Evolutionary conservation across 495 filamentous ascomycete species (phyloP).

Genomic region (Neurospora discreta): DNA sequence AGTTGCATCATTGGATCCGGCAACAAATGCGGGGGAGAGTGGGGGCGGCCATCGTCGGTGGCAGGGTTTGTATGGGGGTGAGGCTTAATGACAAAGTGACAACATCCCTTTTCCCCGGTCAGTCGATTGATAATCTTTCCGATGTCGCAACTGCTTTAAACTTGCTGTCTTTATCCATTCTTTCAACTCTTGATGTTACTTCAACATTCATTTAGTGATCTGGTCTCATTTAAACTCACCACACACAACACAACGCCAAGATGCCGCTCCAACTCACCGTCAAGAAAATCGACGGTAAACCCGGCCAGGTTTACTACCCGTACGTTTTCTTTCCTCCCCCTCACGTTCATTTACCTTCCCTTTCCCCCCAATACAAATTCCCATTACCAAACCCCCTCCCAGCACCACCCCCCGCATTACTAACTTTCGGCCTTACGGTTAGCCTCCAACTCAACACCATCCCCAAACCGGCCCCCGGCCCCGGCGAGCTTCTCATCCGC

Average conservation of each 20-base stretch:
- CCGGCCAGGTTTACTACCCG: slow-evolving; percentile 79
- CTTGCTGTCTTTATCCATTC: neutral
- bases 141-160: neutral
- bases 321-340: slow-evolving; percentile 20
- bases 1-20: slow-evolving; percentile 7
- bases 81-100: neutral
- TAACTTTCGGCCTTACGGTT: slow-evolving; percentile 5
- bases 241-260: neutral
- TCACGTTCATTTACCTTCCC: neutral
- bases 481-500: slow-evolving; percentile 54
- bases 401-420: neutral
- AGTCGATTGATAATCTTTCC: neutral
- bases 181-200: neutral
- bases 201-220: neutral
- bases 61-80: neutral
- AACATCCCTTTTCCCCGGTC: neutral
- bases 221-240: neutral
- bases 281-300: slow-evolving; percentile 53
- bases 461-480: slow-evolving; percentile 49
- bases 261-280: slow-evolving; percentile 41
- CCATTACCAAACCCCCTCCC: neutral
- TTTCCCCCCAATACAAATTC: neutral
- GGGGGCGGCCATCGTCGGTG: neutral
- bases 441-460: slow-evolving; percentile 51
- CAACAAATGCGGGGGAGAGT: neutral